Percentiles rank a stretch among this genome's conserved stretches.
phyloP scores from a whole-genome alignment of 2,329 filamentous ascomycete species.

The Fusarium sp. region DNA sequence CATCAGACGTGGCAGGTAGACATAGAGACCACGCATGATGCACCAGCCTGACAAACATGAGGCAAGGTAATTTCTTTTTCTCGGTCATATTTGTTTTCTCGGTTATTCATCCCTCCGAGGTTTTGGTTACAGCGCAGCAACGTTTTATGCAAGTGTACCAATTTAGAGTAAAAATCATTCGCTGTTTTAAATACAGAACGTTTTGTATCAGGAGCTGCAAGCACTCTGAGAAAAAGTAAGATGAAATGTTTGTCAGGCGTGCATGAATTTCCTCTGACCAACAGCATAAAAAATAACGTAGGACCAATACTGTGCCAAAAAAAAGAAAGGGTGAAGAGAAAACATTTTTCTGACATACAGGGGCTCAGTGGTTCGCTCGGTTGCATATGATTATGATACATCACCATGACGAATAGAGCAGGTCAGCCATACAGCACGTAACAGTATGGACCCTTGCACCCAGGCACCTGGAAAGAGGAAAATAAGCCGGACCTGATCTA shows the following conservation, averaged over 20 bases:
- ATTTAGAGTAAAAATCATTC: neutral
- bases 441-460: neutral
- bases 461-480: neutral
- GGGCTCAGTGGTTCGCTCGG: neutral
- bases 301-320: neutral
- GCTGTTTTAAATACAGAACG: neutral
- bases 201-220: neutral
- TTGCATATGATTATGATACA: conserved; percentile 12
- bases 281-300: neutral
- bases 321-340: neutral
- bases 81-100: neutral
- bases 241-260: neutral
- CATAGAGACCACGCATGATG: conserved; percentile 31
- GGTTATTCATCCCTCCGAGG: neutral
- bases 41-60: neutral
- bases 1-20: conserved; percentile 45
- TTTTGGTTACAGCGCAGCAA: conserved; percentile 1
- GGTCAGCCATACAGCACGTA: conserved; percentile 1
- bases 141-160: conserved; percentile 5
- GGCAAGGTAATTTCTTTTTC: neutral
- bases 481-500: neutral
- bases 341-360: conserved; percentile 1
- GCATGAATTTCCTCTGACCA: conserved; percentile 4
- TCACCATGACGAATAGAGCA: conserved; percentile 1
- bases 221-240: neutral